Evolutionary conservation across 2,329 filamentous ascomycete species (phyloP), one percentile per base, ranked within the genome.

Genomic region (Trichophyton simii): DNA sequence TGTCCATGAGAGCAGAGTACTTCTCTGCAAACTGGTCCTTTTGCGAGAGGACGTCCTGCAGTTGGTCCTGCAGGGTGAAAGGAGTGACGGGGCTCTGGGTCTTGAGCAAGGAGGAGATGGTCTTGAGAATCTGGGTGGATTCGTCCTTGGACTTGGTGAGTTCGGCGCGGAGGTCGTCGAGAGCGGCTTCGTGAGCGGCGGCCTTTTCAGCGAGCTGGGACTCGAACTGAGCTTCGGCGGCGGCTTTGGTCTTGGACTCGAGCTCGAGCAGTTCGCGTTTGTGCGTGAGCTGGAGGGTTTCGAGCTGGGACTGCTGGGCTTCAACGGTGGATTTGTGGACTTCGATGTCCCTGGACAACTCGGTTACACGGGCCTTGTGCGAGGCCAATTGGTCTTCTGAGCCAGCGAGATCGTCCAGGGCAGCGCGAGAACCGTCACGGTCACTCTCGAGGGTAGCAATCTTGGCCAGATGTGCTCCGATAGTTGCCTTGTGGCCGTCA

Each of bases 401-500:
- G 22, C 84, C 82, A 7, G 80, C 79, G 52, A 86, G 81, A 60
- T 87, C 81, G 44, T 89, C 83, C 9, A 95, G 80, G 67, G 92
- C 82, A 55, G 81, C 75, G 68, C 84, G 83, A 58, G 87, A 82
- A 28, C 81, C 80, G 36, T 81, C 73, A 70, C 95, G 87, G 3
- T 86, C 83, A 65, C 85, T 76, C 72, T 96, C 90, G 13, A 96
- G 79, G 65, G 88, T 83, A 2, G 84, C 80, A 34, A 96, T 85
- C 67, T 86, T 88, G 44, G 81, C 71, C 11, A 84, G 79, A 67
- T 91, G 89, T 66, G 78, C 80, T 65, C 82, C 81, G 67, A 95
- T 86, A 42, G 88, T 83, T 2, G 81, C 77, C 75, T 88, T 91
- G 75, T 95, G 91, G 70, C 90, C 85, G 59, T 91, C 85, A 60